Base-by-base conservation (phyloP, 805 yeast genomes). In the Isabelozyma rhagii region DNA sequence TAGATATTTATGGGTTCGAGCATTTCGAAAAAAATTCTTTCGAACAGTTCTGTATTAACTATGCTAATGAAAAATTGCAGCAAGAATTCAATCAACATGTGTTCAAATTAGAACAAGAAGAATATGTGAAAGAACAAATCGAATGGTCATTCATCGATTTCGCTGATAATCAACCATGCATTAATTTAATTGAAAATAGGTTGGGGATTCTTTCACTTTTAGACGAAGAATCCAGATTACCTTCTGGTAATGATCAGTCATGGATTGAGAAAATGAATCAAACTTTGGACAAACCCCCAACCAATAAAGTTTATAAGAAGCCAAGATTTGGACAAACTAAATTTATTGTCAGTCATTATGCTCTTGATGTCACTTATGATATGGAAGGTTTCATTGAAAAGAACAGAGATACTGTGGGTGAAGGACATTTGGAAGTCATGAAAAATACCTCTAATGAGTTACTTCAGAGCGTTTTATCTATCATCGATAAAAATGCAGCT, bases 71-170 rank as follows among this genome's bases (percentile, higher is more conserved):
- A 74, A 93, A 93, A 71, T 79, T 93, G 60, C 98, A 93, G 71
- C 98, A 93, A 70, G 97, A 93, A 68, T 93, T 93, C 71, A 93
- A 92, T 62, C 97, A 91, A 74, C 97, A 93, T 62, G 97, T 93
- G 47, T 93, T 93, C 81, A 93, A 93, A 66, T 79, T 94, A 53
- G 99, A 93, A 66, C 98, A 94, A 75, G 97, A 92, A 63, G 97
- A 94, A 65, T 93, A 93, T 65, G 80, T 91, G 47, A 82, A 81
- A 51, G 98, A 93, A 72, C 87, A 92, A 63, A 92, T 93, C 55
- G 94, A 92, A 66, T 93, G 98, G 97, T 86, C 93, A 8, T 93
- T 93, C 61, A 93, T 93, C 60, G 97, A 93, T 60, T 93, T 92
- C 62, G 84, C 94, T 47, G 99, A 93, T 67, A 93, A 93, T 67